phyloP scores from a whole-genome alignment of 345 rosid species.

The Fremontodendron californicum region DNA sequence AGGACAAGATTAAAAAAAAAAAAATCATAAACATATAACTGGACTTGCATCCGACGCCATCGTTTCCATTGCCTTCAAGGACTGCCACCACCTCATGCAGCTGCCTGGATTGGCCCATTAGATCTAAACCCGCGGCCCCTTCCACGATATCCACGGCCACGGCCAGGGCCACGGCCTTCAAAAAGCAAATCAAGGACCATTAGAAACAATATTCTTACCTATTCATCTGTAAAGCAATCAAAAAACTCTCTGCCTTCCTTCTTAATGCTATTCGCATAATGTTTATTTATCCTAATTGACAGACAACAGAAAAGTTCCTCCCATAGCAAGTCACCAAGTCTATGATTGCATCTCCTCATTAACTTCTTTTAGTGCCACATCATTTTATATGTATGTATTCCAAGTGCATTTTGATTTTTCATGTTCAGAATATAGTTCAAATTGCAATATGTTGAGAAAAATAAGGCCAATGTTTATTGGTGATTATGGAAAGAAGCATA shows the following conservation, averaged over 20 bases:
- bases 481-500: neutral
- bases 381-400: neutral
- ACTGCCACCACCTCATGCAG: slow-evolving; percentile 34
- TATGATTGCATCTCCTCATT: neutral
- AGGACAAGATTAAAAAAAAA: slow-evolving; percentile 5
- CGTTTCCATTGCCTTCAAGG: neutral
- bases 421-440: neutral
- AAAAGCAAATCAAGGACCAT: neutral
- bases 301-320: neutral
- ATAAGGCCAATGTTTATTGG: neutral
- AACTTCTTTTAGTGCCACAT: neutral
- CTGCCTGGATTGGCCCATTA: slow-evolving; percentile 52
- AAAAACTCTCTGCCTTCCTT: neutral
- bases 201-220: neutral
- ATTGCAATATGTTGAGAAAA: neutral
- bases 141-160: slow-evolving; percentile 63
- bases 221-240: neutral
- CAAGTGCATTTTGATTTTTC: neutral
- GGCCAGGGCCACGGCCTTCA: slow-evolving; percentile 72
- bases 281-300: neutral
- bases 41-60: slow-evolving; percentile 23
- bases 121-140: slow-evolving; percentile 64
- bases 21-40: slow-evolving; percentile 18
- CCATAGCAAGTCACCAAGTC: neutral
- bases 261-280: neutral